Percentiles rank a stretch among this genome's conserved stretches.
phyloP scores from a whole-genome alignment of 1,284 basidiomycete species.

The Apiotrichum gracile region DNA sequence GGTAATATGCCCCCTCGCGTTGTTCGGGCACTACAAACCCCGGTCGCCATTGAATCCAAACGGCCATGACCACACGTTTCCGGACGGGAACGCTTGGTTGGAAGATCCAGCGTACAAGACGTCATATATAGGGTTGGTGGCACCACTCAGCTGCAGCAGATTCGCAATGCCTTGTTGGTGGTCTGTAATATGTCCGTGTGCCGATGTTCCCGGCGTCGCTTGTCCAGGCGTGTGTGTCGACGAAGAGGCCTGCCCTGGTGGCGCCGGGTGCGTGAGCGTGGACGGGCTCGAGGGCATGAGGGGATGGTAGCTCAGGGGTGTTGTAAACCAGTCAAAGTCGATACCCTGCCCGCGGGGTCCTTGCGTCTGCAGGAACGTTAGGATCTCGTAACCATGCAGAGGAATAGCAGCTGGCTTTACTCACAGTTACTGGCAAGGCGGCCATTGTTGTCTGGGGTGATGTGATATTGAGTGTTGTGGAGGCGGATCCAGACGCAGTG shows the following conservation, averaged over 20 bases:
- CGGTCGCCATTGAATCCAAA: conserved; percentile 1
- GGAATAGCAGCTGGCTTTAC: no score
- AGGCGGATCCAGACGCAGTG: not conserved
- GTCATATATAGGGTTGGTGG: conserved; percentile 4
- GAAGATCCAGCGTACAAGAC: conserved; percentile 9
- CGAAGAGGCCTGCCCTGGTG: not conserved
- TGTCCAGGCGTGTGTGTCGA: not conserved
- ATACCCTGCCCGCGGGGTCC: not conserved
- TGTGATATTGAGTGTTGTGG: not conserved
- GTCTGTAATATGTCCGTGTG: not conserved
- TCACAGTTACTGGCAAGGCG: not conserved
- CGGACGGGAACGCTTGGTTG: not conserved
- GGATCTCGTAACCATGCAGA: no score
- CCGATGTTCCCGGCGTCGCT: not conserved
- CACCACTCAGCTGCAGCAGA: conserved; percentile 1
- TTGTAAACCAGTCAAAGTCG: not conserved
- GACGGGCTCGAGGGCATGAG: not conserved
- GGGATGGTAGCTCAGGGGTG: not conserved
- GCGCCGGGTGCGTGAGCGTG: not conserved
- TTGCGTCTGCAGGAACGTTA: not conserved
- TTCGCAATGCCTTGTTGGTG: not conserved
- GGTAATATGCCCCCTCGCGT: no score
- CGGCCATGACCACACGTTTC: conserved; percentile 10
- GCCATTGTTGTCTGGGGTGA: not conserved
- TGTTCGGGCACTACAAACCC: not conserved